Percentiles rank a stretch among this genome's conserved stretches.
These are phyloP conservation scores for Sonneratia caseolaris DNA, from an alignment of 345 rosid species.

Conservation along the genomic window DNA sequence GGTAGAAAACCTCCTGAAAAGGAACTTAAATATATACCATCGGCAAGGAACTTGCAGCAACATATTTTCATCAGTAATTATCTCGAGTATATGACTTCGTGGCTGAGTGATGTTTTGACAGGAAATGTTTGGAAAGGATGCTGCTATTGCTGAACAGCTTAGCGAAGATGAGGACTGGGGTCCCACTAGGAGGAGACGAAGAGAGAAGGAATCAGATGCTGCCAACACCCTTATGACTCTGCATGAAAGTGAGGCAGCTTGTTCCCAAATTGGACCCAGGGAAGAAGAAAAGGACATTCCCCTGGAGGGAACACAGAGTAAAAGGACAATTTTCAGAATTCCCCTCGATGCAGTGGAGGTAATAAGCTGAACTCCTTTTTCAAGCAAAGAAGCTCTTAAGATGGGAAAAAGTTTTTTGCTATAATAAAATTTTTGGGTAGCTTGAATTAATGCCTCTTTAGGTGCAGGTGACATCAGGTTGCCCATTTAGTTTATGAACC, in stretches of 20 bases:
- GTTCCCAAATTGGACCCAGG: slow-evolving; percentile 19
- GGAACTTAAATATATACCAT: background rate
- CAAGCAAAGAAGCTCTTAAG: background rate
- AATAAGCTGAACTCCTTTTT: background rate
- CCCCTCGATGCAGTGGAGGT: slow-evolving; percentile 87
- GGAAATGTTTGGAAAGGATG: slow-evolving; percentile 99
- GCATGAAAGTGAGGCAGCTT: slow-evolving; percentile 40
- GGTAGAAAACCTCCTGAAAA: background rate
- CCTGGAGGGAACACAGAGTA: slow-evolving; percentile 33
- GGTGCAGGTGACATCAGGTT: background rate
- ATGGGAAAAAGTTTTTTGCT: background rate
- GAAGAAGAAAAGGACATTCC: slow-evolving; percentile 24
- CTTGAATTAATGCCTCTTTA: background rate
- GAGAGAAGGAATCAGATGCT: slow-evolving; percentile 73
- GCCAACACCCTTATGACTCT: slow-evolving; percentile 59
- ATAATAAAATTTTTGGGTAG: background rate
- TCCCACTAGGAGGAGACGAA: slow-evolving; percentile 65
- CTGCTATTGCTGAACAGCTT: slow-evolving; percentile 48
- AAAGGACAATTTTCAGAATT: slow-evolving; percentile 53
- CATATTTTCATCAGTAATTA: background rate
- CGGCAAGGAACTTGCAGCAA: background rate
- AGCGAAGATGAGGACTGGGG: slow-evolving; percentile 99
- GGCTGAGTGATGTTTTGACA: slow-evolving; percentile 13
- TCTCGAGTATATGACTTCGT: slow-evolving; percentile 2
- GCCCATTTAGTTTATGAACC: no score